Percentiles rank a stretch among this genome's conserved stretches.
Evolutionary conservation across 2,329 filamentous ascomycete genomes (phyloP).

Genomic region (Alternaria sp.): DNA sequence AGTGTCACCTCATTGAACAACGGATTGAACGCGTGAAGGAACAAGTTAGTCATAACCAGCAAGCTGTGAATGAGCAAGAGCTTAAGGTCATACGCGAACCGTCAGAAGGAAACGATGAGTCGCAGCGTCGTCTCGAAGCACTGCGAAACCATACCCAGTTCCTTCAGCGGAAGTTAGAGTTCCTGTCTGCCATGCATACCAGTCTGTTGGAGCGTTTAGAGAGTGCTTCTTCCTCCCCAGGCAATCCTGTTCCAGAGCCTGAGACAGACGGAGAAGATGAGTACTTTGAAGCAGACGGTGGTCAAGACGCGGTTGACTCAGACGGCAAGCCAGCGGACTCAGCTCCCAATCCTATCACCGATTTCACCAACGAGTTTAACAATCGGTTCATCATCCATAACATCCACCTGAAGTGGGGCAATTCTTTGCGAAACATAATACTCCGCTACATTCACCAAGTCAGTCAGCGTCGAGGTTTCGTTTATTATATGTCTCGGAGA

Average conservation of each 20-base stretch:
- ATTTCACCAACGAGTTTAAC: slow-evolving; percentile 94
- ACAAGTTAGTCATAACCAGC: slow-evolving; percentile 79
- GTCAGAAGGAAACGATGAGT: slow-evolving; percentile 61
- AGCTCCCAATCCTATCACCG: slow-evolving; percentile 70
- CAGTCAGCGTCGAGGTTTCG: slow-evolving; percentile 91
- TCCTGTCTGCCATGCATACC: slow-evolving; percentile 66
- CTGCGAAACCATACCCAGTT: slow-evolving; percentile 66
- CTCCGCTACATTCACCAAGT: slow-evolving; percentile 97
- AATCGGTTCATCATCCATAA: slow-evolving; percentile 99
- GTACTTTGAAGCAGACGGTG: slow-evolving; percentile 62
- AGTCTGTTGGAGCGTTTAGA: slow-evolving; percentile 64
- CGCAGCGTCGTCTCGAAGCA: slow-evolving; percentile 64
- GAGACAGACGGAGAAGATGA: slow-evolving; percentile 56
- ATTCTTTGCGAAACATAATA: slow-evolving; percentile 92
- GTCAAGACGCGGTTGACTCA: slow-evolving; percentile 58
- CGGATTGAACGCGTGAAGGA: slow-evolving; percentile 80
- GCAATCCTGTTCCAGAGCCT: slow-evolving; percentile 54
- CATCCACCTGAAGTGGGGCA: slow-evolving; percentile 98
- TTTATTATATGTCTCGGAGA: slow-evolving; percentile 95
- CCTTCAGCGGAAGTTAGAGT: slow-evolving; percentile 66
- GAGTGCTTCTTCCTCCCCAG: slow-evolving; percentile 71
- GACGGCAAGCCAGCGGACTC: slow-evolving; percentile 65
- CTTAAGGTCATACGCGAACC: slow-evolving; percentile 66
- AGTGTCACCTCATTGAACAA: slow-evolving; percentile 83
- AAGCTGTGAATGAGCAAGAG: slow-evolving; percentile 78